A percentile compares a stretch with the other conserved stretches of the same genome.
These are phyloP conservation scores for Aspergillus thermomutatus DNA, from an alignment of 2,329 filamentous ascomycete species.

Conservation along the genomic window DNA sequence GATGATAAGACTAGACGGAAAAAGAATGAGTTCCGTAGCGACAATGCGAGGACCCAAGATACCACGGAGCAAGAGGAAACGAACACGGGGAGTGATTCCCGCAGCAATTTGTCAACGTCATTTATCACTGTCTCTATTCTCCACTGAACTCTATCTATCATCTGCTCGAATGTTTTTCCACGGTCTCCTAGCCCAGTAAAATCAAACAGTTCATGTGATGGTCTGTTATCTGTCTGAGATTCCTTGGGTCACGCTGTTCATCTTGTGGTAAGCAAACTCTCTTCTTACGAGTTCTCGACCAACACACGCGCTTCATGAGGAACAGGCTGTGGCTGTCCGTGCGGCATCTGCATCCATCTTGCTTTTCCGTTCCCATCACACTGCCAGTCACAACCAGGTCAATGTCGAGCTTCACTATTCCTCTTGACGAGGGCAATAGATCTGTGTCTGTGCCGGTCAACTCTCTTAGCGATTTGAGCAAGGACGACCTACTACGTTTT, in stretches of 20 bases:
- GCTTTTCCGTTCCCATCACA: neutral
- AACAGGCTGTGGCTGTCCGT: conserved; percentile 12
- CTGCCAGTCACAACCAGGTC: conserved; percentile 4
- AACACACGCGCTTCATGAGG: conserved; percentile 1
- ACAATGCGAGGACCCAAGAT: too few species aligned
- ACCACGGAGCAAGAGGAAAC: too few species aligned
- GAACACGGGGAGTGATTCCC: neutral
- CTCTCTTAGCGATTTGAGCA: conserved; percentile 41
- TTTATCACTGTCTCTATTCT: neutral
- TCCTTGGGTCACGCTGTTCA: neutral
- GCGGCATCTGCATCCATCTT: conserved; percentile 3
- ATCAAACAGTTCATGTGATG: neutral
- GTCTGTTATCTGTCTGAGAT: neutral
- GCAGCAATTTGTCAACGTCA: neutral
- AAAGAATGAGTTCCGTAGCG: too few species aligned
- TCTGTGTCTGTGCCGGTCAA: conserved; percentile 37
- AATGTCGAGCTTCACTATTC: conserved; percentile 45
- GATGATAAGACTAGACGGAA: neutral
- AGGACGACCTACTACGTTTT: conserved; percentile 48
- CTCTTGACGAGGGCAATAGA: conserved; percentile 21
- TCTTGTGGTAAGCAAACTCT: neutral
- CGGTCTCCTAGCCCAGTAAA: neutral
- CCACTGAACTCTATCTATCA: neutral
- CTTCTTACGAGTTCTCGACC: neutral
- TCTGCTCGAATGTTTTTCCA: neutral